Conservation (phyloP, 768 basidiomycete genomes). For the Gloeopeniophorella convolvens region DNA sequence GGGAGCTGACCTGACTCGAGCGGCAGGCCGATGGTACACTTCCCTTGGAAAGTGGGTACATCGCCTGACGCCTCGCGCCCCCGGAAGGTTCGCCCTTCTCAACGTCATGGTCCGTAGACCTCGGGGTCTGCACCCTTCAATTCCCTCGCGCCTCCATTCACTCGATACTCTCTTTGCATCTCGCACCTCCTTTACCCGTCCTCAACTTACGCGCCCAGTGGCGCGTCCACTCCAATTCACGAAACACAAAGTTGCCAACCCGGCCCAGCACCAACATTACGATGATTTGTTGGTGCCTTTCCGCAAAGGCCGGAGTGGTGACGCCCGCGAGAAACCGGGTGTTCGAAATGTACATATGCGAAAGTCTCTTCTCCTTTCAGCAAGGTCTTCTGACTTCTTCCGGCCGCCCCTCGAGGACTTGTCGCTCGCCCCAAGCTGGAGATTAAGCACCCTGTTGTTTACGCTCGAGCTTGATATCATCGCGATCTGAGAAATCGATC, state of each 20-base stretch:
- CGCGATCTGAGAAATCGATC: no score
- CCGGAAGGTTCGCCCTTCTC: slow-evolving; percentile 4
- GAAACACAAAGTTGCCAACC: no score
- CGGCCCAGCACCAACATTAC: no score
- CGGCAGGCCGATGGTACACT: slow-evolving; percentile 13
- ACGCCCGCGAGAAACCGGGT: not conserved
- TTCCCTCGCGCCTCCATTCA: not conserved
- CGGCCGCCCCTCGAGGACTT: no score
- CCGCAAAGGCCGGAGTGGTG: slow-evolving; percentile 11
- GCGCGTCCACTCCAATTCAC: no score
- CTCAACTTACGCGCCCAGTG: not conserved
- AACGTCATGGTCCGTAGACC: slow-evolving; percentile 21
- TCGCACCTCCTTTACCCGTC: not conserved
- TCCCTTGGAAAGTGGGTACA: slow-evolving; percentile 10
- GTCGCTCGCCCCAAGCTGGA: no score
- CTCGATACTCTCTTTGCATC: not conserved
- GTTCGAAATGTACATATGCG: not conserved
- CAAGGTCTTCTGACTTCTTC: slow-evolving; percentile 5
- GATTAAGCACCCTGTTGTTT: no score
- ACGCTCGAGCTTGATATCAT: no score
- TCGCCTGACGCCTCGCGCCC: slow-evolving; percentile 13
- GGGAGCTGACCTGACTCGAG: slow-evolving; percentile 9
- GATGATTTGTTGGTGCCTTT: not conserved
- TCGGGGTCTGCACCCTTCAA: slow-evolving; percentile 14
- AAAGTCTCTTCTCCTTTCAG: slow-evolving; percentile 17